Evolutionary conservation across 2,329 filamentous ascomycete species (phyloP).

Genomic region (Remersonia thermophila): DNA sequence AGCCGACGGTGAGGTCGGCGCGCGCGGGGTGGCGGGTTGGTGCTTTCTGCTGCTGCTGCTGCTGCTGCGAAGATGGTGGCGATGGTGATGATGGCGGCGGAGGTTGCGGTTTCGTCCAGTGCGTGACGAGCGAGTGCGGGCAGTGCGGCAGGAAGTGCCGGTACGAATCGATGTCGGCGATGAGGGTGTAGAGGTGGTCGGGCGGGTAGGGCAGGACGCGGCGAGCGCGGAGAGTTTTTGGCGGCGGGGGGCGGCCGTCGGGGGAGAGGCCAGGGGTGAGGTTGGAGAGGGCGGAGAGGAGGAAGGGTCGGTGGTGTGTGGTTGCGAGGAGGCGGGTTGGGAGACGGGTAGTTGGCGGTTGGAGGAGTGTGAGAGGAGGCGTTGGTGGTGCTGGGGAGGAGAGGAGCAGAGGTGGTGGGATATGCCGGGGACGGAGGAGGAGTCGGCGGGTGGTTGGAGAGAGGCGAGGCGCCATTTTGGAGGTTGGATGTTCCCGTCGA

Average conservation of each 20-base stretch:
- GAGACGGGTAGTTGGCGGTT: neutral
- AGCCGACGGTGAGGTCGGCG: constrained; percentile 74
- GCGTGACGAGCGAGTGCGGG: constrained; percentile 61
- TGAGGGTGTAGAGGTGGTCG: constrained; percentile 63
- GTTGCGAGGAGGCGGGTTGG: neutral
- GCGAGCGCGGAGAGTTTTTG: constrained; percentile 57
- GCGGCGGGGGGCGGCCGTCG: constrained; percentile 13
- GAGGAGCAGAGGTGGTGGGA: neutral
- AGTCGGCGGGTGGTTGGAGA: neutral
- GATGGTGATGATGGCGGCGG: constrained; percentile 17
- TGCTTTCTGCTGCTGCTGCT: neutral
- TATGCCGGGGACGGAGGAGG: neutral
- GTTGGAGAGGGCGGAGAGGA: constrained; percentile 10
- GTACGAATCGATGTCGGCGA: constrained; percentile 83
- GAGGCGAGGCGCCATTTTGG: neutral
- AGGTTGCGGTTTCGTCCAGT: constrained; percentile 39
- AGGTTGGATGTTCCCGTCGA: no score
- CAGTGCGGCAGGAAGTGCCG: constrained; percentile 85
- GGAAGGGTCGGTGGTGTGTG: constrained; percentile 4
- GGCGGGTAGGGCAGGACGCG: constrained; percentile 67
- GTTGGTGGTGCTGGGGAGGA: neutral
- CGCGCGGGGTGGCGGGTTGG: constrained; percentile 43
- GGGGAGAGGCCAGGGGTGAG: neutral
- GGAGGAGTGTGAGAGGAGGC: neutral
- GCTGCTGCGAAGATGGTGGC: constrained; percentile 29